These are phyloP conservation scores for Dichotomocladium elegans DNA, from an alignment of 371 early-diverging fungal genomes.

Conservation along the genomic window DNA sequence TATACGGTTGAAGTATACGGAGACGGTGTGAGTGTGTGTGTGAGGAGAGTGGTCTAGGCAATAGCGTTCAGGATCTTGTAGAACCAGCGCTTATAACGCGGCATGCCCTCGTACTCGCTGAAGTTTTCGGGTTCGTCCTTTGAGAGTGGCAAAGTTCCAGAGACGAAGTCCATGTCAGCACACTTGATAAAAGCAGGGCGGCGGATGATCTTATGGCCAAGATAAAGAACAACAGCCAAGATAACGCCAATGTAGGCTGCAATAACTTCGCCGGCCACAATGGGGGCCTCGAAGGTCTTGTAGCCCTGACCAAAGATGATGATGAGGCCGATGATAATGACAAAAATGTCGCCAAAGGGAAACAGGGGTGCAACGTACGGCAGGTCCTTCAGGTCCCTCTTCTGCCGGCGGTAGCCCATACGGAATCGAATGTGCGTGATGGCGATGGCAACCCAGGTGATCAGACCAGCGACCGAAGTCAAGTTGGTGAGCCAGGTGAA, in stretches of 20 bases:
- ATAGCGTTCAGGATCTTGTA: no score
- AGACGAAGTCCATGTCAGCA: constrained; percentile 46
- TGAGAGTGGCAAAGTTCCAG: constrained; percentile 29
- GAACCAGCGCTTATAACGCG: no score
- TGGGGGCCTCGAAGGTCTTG: constrained; percentile 45
- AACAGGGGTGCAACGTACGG: constrained; percentile 73
- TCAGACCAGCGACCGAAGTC: constrained; percentile 74
- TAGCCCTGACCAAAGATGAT: constrained; percentile 74
- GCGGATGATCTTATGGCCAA: constrained; percentile 47
- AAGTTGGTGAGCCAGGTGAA: constrained; percentile 73
- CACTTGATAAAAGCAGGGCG: constrained; percentile 34
- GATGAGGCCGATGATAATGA: constrained; percentile 56
- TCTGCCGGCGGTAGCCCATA: constrained; percentile 71
- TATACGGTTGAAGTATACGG: no score
- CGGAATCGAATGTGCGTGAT: constrained; percentile 84
- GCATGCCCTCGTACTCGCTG: no score
- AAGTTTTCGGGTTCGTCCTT: no score
- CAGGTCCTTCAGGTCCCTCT: constrained; percentile 55
- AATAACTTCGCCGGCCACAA: constrained; percentile 31
- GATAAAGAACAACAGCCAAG: constrained; percentile 49
- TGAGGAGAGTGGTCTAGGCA: no score
- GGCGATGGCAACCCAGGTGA: constrained; percentile 80
- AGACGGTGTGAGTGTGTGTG: no score
- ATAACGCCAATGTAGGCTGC: constrained; percentile 55
- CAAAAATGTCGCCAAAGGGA: constrained; percentile 69